Conservation (phyloP, 257 asterid genomes). For the Misopates orontium region DNA sequence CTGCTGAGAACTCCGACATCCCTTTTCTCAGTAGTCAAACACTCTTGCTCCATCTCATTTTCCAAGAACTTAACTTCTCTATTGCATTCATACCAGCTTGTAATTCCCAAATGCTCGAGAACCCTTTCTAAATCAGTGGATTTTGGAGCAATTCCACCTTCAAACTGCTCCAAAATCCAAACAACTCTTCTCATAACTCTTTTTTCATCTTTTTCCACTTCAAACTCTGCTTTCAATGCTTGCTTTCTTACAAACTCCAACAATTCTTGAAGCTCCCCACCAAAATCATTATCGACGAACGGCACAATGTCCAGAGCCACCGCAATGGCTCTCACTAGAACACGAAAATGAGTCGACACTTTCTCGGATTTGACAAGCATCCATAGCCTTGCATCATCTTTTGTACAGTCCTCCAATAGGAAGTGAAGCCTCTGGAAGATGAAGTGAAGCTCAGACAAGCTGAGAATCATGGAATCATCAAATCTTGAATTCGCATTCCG, state of each 20-base stretch:
- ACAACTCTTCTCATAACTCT: slow-evolving; percentile 33
- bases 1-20: slow-evolving; percentile 41
- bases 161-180: slow-evolving; percentile 36
- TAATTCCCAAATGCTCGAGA: slow-evolving; percentile 55
- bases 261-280: slow-evolving; percentile 56
- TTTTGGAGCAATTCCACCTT: slow-evolving; percentile 48
- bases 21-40: slow-evolving; percentile 40
- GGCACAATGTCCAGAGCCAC: slow-evolving; percentile 69
- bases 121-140: slow-evolving; percentile 44
- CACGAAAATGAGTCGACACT: slow-evolving; percentile 51
- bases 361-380: slow-evolving; percentile 53
- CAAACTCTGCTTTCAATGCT: slow-evolving; percentile 39
- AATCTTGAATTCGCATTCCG: slow-evolving; percentile 20
- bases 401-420: slow-evolving; percentile 65
- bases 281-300: slow-evolving; percentile 30
- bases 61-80: slow-evolving; percentile 58
- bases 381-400: slow-evolving; percentile 61
- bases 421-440: slow-evolving; percentile 67
- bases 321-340: slow-evolving; percentile 44
- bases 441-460: slow-evolving; percentile 79
- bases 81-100: slow-evolving; percentile 62
- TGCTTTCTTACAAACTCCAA: slow-evolving; percentile 54
- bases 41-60: slow-evolving; percentile 41
- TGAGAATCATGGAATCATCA: slow-evolving; percentile 27
- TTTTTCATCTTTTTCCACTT: slow-evolving; percentile 47